phyloP scores from a whole-genome alignment of 805 yeast species.

The Monosporozyma aerobia region DNA sequence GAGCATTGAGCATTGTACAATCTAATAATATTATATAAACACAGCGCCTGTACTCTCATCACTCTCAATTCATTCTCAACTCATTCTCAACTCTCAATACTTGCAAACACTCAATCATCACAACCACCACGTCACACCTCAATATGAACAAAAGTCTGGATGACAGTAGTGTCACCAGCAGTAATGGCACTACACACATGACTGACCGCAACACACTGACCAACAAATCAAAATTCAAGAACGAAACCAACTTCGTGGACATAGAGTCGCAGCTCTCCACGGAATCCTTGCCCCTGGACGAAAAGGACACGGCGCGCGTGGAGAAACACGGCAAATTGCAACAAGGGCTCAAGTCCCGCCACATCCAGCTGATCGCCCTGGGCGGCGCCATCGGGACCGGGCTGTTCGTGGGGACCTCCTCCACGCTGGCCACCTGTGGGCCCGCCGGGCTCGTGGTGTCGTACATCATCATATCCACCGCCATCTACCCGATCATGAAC shows the following conservation, averaged over 20 bases:
- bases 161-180: not conserved
- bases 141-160: not conserved
- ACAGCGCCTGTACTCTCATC: too few relatives aligned
- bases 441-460: slow-evolving; percentile 62
- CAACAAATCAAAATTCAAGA: too few relatives aligned
- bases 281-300: not conserved
- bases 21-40: too few relatives aligned
- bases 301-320: not conserved
- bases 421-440: slow-evolving; percentile 54
- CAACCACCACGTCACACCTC: not conserved
- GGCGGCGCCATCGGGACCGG: slow-evolving; percentile 86
- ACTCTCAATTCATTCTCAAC: too few relatives aligned
- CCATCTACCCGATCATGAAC: slow-evolving; percentile 58
- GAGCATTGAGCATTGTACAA: too few relatives aligned
- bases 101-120: too few relatives aligned
- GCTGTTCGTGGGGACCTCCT: slow-evolving; percentile 65
- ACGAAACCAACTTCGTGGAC: not conserved
- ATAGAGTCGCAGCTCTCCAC: not conserved
- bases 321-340: slow-evolving; percentile 6
- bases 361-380: slow-evolving; percentile 71
- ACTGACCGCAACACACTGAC: too few relatives aligned
- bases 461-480: slow-evolving; percentile 51
- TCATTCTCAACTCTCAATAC: too few relatives aligned
- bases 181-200: too few relatives aligned
- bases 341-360: slow-evolving; percentile 43